These are phyloP conservation scores for Beauveria caledonica DNA, from an alignment of 2,329 filamentous ascomycete species.

Conservation along the genomic window DNA sequence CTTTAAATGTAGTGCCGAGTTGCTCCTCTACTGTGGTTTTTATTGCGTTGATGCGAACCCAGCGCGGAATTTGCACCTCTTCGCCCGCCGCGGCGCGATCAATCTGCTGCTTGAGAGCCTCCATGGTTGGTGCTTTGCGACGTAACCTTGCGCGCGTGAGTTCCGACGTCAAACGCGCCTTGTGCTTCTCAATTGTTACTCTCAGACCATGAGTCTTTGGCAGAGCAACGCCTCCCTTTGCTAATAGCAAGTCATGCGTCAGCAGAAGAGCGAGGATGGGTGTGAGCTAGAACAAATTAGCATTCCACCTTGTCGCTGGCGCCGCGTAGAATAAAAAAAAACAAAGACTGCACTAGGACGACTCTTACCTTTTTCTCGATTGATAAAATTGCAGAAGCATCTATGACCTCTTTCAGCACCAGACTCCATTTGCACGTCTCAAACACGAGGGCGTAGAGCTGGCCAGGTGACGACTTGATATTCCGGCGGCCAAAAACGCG, in stretches of 20 bases:
- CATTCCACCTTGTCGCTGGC: background rate
- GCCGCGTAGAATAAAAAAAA: background rate
- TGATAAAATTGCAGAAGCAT: conserved; percentile 66
- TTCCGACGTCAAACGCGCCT: conserved; percentile 70
- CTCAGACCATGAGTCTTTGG: conserved; percentile 72
- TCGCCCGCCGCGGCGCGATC: conserved; percentile 40
- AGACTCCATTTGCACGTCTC: conserved; percentile 88
- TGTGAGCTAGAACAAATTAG: conserved; percentile 52
- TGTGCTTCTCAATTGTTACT: conserved; percentile 69
- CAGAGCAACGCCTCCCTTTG: conserved; percentile 75
- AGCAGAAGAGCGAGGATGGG: conserved; percentile 74
- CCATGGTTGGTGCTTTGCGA: conserved; percentile 59
- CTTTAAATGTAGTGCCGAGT: conserved; percentile 64
- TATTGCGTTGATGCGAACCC: conserved; percentile 81
- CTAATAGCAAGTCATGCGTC: conserved; percentile 75
- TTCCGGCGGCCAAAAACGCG: conserved; percentile 68
- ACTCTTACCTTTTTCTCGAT: conserved; percentile 71
- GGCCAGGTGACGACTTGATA: conserved; percentile 68
- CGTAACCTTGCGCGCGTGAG: conserved; percentile 72
- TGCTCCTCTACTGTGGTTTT: conserved; percentile 63
- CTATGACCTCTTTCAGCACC: conserved; percentile 82
- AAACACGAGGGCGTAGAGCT: conserved; percentile 78
- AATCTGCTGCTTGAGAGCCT: conserved; percentile 54
- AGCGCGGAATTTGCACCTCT: conserved; percentile 65
- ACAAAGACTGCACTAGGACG: background rate